Conservation (phyloP, 2,329 filamentous ascomycete species). For the Ceratocystiopsis sp. region DNA sequence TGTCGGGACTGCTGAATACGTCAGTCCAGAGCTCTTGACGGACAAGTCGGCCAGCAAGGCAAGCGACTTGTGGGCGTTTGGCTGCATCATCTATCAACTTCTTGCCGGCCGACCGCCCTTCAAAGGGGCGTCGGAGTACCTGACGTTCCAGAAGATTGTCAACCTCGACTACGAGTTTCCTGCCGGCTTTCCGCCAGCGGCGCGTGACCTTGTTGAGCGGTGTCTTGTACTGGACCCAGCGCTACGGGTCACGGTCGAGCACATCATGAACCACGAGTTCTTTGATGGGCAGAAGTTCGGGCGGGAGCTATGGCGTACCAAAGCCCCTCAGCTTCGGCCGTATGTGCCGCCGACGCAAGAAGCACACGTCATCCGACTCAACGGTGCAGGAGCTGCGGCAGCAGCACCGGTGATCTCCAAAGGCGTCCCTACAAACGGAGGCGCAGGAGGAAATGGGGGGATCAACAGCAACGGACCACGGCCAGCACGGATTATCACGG, state of each 20-base stretch:
- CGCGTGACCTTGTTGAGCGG: constrained; percentile 77
- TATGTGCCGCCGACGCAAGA: constrained; percentile 66
- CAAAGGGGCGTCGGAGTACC: constrained; percentile 88
- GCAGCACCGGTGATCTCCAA: constrained; percentile 12
- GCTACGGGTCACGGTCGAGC: constrained; percentile 73
- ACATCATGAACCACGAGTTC: constrained; percentile 93
- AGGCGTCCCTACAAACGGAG: constrained; percentile 10
- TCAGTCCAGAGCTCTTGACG: constrained; percentile 90
- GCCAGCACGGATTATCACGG: constrained; percentile 74
- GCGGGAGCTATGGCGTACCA: constrained; percentile 70
- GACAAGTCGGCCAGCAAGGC: constrained; percentile 96
- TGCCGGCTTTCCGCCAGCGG: constrained; percentile 66
- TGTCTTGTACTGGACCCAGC: constrained; percentile 78
- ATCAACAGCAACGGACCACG: constrained; percentile 31
- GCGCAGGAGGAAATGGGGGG: neutral
- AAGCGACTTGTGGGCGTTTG: constrained; percentile 95
- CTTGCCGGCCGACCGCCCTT: constrained; percentile 92
- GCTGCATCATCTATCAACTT: constrained; percentile 93
- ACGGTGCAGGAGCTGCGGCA: constrained; percentile 23
- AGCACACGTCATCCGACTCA: constrained; percentile 56
- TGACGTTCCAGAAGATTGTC: constrained; percentile 97
- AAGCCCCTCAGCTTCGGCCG: constrained; percentile 71
- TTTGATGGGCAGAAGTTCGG: constrained; percentile 81
- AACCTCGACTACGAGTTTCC: constrained; percentile 89
- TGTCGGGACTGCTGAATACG: constrained; percentile 94